These are phyloP conservation scores for Globisporangium echinulatum DNA, from an alignment of 352 stramenopile species.

Conservation along the genomic window DNA sequence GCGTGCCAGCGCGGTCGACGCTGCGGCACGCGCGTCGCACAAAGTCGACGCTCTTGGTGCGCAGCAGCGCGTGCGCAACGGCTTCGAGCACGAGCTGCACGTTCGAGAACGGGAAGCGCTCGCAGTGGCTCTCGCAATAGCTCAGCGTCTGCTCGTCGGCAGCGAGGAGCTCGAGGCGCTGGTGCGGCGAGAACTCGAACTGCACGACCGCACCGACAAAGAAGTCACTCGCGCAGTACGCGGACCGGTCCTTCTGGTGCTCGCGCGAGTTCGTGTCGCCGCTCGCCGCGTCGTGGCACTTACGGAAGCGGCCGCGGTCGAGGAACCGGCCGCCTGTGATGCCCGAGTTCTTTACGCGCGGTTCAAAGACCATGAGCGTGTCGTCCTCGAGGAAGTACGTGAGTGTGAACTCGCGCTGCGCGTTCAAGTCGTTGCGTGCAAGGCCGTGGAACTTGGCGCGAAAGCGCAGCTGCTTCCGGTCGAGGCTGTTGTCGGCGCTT, in stretches of 20 bases:
- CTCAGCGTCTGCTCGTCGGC: conserved; percentile 66
- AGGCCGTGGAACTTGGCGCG: conserved; percentile 52
- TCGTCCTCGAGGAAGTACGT: conserved; percentile 78
- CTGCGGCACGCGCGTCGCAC: conserved; percentile 32
- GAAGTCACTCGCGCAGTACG: conserved; percentile 54
- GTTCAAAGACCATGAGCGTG: conserved; percentile 73
- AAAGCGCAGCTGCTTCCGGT: conserved; percentile 71
- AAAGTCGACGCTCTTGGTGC: conserved; percentile 14
- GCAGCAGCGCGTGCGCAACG: conserved; percentile 19
- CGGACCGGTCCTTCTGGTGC: conserved; percentile 23
- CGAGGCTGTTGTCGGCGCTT: conserved; percentile 25
- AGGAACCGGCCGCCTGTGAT: conserved; percentile 63
- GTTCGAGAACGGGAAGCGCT: conserved; percentile 63
- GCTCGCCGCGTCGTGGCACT: conserved; percentile 15
- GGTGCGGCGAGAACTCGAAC: conserved; percentile 67
- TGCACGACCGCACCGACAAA: conserved; percentile 59
- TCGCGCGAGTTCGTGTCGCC: conserved; percentile 24
- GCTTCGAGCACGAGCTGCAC: conserved; percentile 24
- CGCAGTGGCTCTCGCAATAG: conserved; percentile 70
- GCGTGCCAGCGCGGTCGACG: conserved; percentile 15
- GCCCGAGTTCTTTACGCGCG: conserved; percentile 59
- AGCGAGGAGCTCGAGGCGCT: conserved; percentile 65
- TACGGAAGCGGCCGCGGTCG: conserved; percentile 65
- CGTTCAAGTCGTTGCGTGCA: conserved; percentile 26
- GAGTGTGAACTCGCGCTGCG: conserved; percentile 62